Conservation (phyloP, 2,329 filamentous ascomycete species). For the Beauveria medogensis region DNA sequence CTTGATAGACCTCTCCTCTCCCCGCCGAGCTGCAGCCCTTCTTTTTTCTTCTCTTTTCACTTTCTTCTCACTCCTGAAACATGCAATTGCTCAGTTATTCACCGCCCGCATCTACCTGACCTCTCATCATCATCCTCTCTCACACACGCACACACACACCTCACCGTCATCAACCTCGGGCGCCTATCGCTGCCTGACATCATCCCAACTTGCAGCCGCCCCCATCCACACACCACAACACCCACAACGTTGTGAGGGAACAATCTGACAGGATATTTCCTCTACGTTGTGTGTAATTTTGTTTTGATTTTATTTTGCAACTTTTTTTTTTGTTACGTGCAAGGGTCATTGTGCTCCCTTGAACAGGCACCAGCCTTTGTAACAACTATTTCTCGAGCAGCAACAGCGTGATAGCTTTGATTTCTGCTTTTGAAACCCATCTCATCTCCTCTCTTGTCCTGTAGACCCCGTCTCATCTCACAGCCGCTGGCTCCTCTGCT, state of each 20-base stretch:
- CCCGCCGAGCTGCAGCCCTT: constrained; percentile 4
- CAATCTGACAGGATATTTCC: neutral
- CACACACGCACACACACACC: neutral
- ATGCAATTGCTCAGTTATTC: neutral
- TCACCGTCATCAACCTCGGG: neutral
- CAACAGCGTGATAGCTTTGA: neutral
- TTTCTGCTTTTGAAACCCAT: neutral
- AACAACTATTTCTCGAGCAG: neutral
- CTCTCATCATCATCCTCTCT: neutral
- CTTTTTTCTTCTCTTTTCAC: neutral
- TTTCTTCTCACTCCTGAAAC: neutral
- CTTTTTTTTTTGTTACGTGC: neutral
- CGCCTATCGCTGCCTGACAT: constrained; percentile 10
- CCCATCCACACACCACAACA: neutral
- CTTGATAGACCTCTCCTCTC: constrained; percentile 8
- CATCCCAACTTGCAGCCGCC: neutral
- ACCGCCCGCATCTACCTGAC: constrained; percentile 7
- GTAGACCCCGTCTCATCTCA: neutral
- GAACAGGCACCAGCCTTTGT: neutral
- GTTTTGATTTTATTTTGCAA: neutral
- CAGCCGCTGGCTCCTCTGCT: neutral
- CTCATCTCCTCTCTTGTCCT: neutral
- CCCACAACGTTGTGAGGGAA: neutral
- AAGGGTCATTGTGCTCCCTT: neutral
- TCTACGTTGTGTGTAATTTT: neutral